Percentiles rank a stretch among this genome's conserved stretches.
Conservation (phyloP, 495 filamentous ascomycete species). For the Aspergillus saccharolyticus region DNA sequence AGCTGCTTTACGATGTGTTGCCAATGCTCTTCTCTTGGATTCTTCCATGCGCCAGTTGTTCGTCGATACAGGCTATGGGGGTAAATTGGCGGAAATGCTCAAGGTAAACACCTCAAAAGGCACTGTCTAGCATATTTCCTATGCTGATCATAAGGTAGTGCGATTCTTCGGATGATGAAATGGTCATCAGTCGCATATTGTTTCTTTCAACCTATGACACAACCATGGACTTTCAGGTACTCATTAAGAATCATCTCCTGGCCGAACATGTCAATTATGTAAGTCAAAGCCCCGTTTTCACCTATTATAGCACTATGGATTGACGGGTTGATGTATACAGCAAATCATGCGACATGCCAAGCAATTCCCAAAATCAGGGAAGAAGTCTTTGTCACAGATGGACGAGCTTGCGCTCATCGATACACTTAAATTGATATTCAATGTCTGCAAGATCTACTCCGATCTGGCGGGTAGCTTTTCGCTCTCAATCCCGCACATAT, state of each 20-base stretch:
- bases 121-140: background rate
- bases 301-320: background rate
- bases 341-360: constrained; percentile 67
- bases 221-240: constrained; percentile 56
- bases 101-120: constrained; percentile 40
- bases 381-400: constrained; percentile 51
- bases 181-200: constrained; percentile 74
- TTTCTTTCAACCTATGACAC: constrained; percentile 85
- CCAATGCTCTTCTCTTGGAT: constrained; percentile 77
- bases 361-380: constrained; percentile 46
- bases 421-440: constrained; percentile 84
- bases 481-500: constrained; percentile 61
- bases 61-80: constrained; percentile 69
- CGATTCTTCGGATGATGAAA: constrained; percentile 81
- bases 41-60: constrained; percentile 69
- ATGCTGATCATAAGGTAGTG: constrained; percentile 31
- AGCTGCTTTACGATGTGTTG: constrained; percentile 78
- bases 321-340: constrained; percentile 26
- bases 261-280: constrained; percentile 64
- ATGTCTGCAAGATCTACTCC: constrained; percentile 69
- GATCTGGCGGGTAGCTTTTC: constrained; percentile 56
- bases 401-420: constrained; percentile 77
- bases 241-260: constrained; percentile 67
- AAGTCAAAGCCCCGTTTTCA: constrained; percentile 8
- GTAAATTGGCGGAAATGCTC: constrained; percentile 64